Base-by-base conservation (phyloP, 805 yeast genomes). In the Candida anglica region DNA sequence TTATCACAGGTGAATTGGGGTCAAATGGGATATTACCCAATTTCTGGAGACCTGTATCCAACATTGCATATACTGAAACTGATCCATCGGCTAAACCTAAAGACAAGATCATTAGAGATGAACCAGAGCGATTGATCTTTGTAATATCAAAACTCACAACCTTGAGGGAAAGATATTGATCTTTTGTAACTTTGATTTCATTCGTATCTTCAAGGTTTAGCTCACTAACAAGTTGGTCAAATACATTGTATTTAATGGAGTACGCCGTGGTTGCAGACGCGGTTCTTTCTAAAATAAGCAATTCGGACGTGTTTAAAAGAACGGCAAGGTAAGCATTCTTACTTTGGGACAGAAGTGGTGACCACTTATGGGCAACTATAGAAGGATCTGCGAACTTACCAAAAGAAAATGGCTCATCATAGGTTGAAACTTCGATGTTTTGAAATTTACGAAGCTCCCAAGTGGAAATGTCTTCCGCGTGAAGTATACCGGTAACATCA, bases 301-400 rank as follows among this genome's bases (percentile, higher is more conserved):
- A 44, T 34, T 66, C 73, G 0, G 67, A 66, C 1, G 70, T 53
- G 35, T 60, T 65, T 32, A 55, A 53, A 19, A 66, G 41, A 1
- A 62, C 59, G 0, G 61, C 69, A 27, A 66, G 43, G 27, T 40
- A 43, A 30, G 60, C 50, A 28, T 58, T 58, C 26, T 56, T 50
- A 3, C 54, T 43, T n/a, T 41, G 30, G 1, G 43, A 39, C 20
- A 45, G 41, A 2, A 46, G 34, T 2, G 57, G 47, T 3, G 65
- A 48, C 70, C 71, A 63, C 32, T 46, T 47, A 38, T 64, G 69
- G 18, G 49, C 42, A 6, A 55, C 50, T n/a, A 65, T 58, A 14
- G 39, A 25, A 1, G 66, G 60, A 16, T 65, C 70, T 17, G 44
- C 38, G 19, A 64, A 48, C 28, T 60, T 53, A 10, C 56, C 43